Base-by-base conservation (phyloP, 129 eudicot genomes). In the Gnaphalium uliginosum region DNA sequence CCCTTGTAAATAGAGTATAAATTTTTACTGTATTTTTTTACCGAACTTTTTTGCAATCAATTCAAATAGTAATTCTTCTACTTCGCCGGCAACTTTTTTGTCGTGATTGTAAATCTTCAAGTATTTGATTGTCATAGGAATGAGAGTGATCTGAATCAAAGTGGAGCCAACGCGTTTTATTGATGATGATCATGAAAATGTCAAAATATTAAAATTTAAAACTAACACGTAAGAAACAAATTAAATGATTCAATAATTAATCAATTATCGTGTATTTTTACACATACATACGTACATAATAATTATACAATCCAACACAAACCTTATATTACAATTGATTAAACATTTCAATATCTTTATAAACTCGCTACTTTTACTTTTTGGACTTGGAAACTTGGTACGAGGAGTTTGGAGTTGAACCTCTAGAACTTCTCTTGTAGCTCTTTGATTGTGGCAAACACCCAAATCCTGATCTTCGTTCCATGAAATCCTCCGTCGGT, bases 381-480 rank as follows among this genome's bases (percentile, higher is more conserved):
- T 58, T 56, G 19, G 60, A 13, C 46, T 67, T 66, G 0, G 79
- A 73, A 26, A 18, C 62, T 64, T 73, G 66, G 66, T 79, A 66
- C 14, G 79, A 66, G 26, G 83, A 53, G 30, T 67, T 80, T 41
- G 79, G 70, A 80, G 79, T 73, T 30, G 74, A 66, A 39, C 50
- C 59, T 33, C 76, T 62, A 48, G 79, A 75, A 57, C 70, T 63
- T 56, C 71, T 68, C 56, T 72, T 72, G 63, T 37, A 48, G 73
- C 68, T 76, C 19, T 43, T 76, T 10, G 82, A 29, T 4, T 76
- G 65, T 0, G 80, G 80, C 67, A 75, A 0, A 54, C 77, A 78
- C 5, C 82, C 88, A 25, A 79, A 78, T 5, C 74, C 81, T 7
- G 86, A 78, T 46, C 76, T 48, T 29, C 50, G 72, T 50, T 73